phyloP scores from a whole-genome alignment of 1,139 yeast genomes.

The Hemisphaericaspora xylofermentans region DNA sequence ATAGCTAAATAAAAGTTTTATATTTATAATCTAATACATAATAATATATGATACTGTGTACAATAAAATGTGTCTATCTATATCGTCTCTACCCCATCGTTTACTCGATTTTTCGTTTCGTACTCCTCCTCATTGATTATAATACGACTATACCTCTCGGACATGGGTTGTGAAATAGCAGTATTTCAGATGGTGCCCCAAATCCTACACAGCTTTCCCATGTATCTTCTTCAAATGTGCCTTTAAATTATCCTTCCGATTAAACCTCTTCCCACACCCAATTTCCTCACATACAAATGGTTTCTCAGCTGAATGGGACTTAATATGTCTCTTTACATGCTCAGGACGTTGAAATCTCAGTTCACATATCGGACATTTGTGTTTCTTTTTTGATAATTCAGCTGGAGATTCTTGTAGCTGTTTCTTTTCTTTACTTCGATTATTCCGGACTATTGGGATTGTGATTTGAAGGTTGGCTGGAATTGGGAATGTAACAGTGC shows the following conservation, averaged over 20 bases:
- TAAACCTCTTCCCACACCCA: conserved; percentile 77
- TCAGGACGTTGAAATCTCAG: conserved; percentile 84
- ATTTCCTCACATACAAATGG: conserved; percentile 76
- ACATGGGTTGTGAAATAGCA: neutral
- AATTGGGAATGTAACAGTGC: conserved; percentile 15
- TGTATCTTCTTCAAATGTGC: conserved; percentile 71
- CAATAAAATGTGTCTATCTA: neutral
- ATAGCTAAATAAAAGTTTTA: neutral
- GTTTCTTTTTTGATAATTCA: conserved; percentile 47
- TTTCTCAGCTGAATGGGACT: conserved; percentile 84
- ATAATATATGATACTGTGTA: no score
- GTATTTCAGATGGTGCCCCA: neutral
- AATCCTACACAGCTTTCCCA: conserved; percentile 6
- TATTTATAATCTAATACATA: neutral
- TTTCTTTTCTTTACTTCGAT: conserved; percentile 12
- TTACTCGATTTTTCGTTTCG: no score
- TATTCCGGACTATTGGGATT: conserved; percentile 15
- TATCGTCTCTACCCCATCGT: no score
- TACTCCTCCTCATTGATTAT: no score
- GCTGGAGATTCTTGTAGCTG: conserved; percentile 36
- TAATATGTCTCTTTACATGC: conserved; percentile 86
- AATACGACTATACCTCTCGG: no score
- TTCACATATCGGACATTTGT: conserved; percentile 76
- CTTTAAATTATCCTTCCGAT: conserved; percentile 64
- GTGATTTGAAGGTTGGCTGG: conserved; percentile 14